Base-by-base conservation (phyloP, 169 alveolate species). In the Plasmodium vinckei region DNA sequence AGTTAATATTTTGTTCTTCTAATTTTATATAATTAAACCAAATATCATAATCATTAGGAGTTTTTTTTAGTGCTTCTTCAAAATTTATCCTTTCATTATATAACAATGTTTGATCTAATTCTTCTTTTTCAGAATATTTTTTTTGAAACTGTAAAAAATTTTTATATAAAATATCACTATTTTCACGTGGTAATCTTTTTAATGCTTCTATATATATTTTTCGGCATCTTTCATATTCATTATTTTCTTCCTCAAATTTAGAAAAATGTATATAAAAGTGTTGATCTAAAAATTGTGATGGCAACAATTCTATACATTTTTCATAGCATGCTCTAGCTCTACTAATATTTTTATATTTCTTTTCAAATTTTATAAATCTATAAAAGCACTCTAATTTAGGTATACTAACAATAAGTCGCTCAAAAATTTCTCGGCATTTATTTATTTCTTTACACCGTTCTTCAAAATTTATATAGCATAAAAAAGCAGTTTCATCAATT, bases 371-470 rank as follows among this genome's bases (percentile, higher is more conserved):
- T 33, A 98, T 98, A 21, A 97, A 98, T 91, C 96, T 96, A 73
- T 98, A 82, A 92, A 97, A 99, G 17, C 98, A 94, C 72, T 87
- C 94, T 21, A 97, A 95, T 49, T 94, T 92, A 33, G 99, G 99
- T n/a, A 96, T 92, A 63, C 89, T 94, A 63, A 97, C 98, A 88
- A 98, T 94, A 91, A 95, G 95, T 51, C 96, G 88, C 42, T 97
- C 98, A 56, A 97, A 94, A 2, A 98, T 92, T 47, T 91, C 92
- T 87, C 99, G 92, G n/a, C 99, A 96, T 47, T 97, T 94, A 10
- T 97, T 98, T 59, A 96, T 92, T 69, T 99, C 99, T 23, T 97
- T 98, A 97, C 99, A 96, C 75, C 99, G 96, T 91, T 98, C 99
- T 91, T 98, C 99, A 94, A 98, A 99, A 90, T 97, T 96, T 4